Evolutionary conservation across 176 grass and related monocot species (phyloP).

Genomic region (Microstegium vimineum): DNA sequence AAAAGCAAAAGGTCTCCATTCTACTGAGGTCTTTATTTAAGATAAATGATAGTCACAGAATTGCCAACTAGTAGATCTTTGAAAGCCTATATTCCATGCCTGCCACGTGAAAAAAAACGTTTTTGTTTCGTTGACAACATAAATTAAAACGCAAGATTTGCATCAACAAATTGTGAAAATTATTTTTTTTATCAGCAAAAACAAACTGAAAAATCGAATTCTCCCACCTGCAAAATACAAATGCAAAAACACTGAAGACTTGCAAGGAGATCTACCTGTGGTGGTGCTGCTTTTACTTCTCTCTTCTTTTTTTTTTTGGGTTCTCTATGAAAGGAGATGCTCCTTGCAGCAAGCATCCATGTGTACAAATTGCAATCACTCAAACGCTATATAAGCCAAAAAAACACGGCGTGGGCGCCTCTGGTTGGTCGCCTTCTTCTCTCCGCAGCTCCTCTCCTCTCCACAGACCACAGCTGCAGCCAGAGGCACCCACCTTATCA

Average conservation of each 20-base stretch:
- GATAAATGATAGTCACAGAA: neutral
- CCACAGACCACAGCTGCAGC: neutral
- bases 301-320: neutral
- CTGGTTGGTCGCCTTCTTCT: constrained; percentile 27
- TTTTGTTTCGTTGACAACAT: neutral
- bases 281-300: neutral
- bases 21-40: too few relatives aligned
- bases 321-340: neutral
- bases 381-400: constrained; percentile 12
- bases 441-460: neutral
- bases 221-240: too few relatives aligned
- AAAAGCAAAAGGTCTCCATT: neutral
- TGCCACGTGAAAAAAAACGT: neutral
- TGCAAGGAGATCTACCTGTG: neutral
- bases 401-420: neutral
- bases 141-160: neutral
- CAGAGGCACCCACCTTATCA: constrained; percentile 37
- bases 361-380: constrained; percentile 21
- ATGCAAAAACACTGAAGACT: neutral
- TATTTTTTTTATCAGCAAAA: neutral
- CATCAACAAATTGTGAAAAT: neutral
- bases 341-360: neutral
- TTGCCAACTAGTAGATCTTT: neutral
- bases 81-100: neutral
- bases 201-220: too few relatives aligned